These are phyloP conservation scores for Chaetomiaceae sp. DNA, from an alignment of 2,329 filamentous ascomycete genomes.

Conservation along the genomic window DNA sequence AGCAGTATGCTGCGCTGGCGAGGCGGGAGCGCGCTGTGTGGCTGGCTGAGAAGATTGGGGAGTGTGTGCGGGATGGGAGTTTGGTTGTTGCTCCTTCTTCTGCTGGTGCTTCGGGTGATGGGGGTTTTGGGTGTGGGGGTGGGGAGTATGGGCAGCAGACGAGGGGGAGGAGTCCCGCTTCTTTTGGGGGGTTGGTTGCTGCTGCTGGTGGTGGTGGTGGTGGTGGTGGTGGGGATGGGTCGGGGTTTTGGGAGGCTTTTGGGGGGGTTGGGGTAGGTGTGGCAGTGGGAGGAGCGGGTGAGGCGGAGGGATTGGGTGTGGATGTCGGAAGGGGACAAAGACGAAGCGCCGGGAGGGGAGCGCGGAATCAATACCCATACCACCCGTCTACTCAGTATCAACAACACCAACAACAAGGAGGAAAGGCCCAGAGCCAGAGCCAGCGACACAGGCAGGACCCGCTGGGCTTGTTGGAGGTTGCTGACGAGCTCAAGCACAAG, in stretches of 20 bases:
- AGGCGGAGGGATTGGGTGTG: background rate
- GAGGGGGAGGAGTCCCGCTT: no score
- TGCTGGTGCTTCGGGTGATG: no score
- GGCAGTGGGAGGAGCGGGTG: background rate
- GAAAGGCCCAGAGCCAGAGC: background rate
- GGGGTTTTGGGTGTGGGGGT: background rate
- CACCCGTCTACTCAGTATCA: no score
- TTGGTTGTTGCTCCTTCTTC: conserved; percentile 43
- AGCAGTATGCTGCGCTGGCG: conserved; percentile 59
- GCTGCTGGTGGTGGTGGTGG: no score
- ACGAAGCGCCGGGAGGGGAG: no score
- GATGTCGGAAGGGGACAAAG: background rate
- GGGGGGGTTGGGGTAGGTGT: background rate
- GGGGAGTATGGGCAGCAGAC: no score
- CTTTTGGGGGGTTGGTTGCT: no score
- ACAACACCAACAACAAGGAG: no score
- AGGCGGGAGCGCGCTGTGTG: conserved; percentile 62
- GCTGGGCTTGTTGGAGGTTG: conserved; percentile 68
- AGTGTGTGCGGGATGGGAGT: conserved; percentile 62
- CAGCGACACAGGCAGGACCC: conserved; percentile 56
- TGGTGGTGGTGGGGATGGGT: background rate
- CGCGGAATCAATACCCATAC: no score
- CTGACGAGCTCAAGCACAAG: conserved; percentile 58
- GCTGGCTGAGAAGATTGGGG: conserved; percentile 61
- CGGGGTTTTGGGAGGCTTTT: background rate